phyloP scores from a whole-genome alignment of 2,329 filamentous ascomycete genomes.

The Cytospora leucostoma region DNA sequence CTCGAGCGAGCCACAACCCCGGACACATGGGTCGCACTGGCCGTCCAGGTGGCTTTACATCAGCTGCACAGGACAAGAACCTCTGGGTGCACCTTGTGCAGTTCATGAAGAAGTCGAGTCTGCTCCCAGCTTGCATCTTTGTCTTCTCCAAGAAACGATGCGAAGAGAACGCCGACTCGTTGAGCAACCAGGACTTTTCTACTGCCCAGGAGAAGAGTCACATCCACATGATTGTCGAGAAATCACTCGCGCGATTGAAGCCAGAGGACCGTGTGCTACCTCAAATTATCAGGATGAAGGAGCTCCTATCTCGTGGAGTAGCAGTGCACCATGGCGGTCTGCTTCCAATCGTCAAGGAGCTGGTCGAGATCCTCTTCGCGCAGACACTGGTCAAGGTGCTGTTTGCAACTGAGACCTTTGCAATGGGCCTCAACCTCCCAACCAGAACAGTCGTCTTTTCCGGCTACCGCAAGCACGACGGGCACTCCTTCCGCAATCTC shows the following conservation, averaged over 20 bases:
- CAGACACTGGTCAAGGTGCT: constrained; percentile 94
- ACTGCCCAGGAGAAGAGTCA: constrained; percentile 93
- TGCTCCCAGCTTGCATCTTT: constrained; percentile 94
- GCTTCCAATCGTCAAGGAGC: constrained; percentile 93
- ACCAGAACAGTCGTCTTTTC: constrained; percentile 97
- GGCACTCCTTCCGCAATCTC: constrained; percentile 85
- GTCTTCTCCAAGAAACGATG: constrained; percentile 98
- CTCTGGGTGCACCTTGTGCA: constrained; percentile 96
- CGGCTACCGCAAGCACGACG: constrained; percentile 94
- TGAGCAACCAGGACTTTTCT: constrained; percentile 94
- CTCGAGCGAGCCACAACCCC: constrained; percentile 61
- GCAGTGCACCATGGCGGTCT: constrained; percentile 96
- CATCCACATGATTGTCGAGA: constrained; percentile 97
- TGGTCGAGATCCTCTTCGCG: constrained; percentile 95
- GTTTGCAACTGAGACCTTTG: constrained; percentile 97
- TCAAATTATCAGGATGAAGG: constrained; percentile 84
- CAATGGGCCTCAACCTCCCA: constrained; percentile 95
- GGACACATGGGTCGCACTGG: constrained; percentile 92
- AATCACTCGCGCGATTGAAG: constrained; percentile 87
- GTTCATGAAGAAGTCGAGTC: constrained; percentile 79
- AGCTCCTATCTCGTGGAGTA: constrained; percentile 83
- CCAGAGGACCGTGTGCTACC: constrained; percentile 88
- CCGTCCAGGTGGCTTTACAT: constrained; percentile 80
- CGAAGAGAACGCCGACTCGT: constrained; percentile 93
- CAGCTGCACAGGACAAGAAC: constrained; percentile 91